A percentile compares a stretch with the other conserved stretches of the same genome.
Conservation (phyloP, 441 rosid genomes). For the Rhodomyrtus psidioides region DNA sequence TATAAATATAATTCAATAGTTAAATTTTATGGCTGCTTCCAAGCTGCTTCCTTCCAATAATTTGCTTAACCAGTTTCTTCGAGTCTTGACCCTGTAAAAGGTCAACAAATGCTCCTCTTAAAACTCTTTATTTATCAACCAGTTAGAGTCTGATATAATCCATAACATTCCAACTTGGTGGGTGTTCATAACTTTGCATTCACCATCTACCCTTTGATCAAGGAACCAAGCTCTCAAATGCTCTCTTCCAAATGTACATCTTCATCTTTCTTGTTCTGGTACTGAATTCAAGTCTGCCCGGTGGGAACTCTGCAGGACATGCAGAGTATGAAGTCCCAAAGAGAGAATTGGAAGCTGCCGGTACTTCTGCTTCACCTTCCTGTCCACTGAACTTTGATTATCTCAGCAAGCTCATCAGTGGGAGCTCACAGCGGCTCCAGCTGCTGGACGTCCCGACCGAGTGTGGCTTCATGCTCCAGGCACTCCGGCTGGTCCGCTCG, state of each 20-base stretch:
- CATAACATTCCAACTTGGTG: not conserved
- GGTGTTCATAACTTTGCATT: not conserved
- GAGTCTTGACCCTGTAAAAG: not conserved
- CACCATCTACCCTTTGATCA: not conserved
- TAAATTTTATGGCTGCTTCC: not conserved
- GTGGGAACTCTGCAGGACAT: not conserved
- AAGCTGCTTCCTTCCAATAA: not conserved
- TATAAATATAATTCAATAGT: too few species aligned
- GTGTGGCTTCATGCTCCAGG: constrained; percentile 1
- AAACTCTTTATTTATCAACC: not conserved
- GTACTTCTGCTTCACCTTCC: not conserved
- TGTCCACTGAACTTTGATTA: constrained; percentile 5
- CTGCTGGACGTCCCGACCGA: not conserved
- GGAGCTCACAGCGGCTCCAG: not conserved
- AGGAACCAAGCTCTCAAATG: not conserved
- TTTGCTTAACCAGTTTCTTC: not conserved
- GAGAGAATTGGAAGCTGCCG: not conserved
- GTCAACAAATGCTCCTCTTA: not conserved
- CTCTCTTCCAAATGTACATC: not conserved
- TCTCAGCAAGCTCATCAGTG: not conserved
- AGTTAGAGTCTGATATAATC: not conserved
- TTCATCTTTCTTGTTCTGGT: not conserved
- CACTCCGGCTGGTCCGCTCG: not conserved
- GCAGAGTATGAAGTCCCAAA: not conserved
- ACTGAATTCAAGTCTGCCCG: not conserved